Percentiles rank a stretch among this genome's conserved stretches.
Conservation (phyloP, 2,329 filamentous ascomycete species). For the Botryosphaeria dothidea region DNA sequence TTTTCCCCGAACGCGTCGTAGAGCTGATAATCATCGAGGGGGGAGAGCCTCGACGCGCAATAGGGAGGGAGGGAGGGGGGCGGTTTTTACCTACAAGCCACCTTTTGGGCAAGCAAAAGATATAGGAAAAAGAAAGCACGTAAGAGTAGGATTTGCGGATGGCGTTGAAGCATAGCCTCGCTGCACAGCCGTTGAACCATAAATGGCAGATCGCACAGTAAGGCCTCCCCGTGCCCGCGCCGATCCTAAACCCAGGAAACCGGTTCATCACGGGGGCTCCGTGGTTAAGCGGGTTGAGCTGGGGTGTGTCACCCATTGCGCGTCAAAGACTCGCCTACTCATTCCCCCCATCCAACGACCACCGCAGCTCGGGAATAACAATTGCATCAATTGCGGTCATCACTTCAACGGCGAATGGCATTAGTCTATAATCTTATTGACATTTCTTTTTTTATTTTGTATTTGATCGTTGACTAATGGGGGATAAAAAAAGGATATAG, state of each 20-base stretch:
- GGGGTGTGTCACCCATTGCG: not conserved
- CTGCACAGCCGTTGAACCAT: not conserved
- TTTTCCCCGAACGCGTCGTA: too few relatives aligned
- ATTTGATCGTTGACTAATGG: slow-evolving; percentile 4
- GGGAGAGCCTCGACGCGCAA: too few relatives aligned
- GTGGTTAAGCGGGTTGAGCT: not conserved
- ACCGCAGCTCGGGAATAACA: not conserved
- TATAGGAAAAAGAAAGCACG: not conserved
- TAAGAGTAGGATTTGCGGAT: not conserved
- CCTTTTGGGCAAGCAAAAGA: too few relatives aligned
- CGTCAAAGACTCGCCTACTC: not conserved
- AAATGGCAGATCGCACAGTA: too few relatives aligned
- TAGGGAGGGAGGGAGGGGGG: too few relatives aligned
- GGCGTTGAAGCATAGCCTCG: not conserved
- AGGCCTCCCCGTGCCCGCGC: too few relatives aligned
- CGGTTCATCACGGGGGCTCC: not conserved
- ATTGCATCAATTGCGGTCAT: not conserved
- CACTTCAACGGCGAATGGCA: not conserved
- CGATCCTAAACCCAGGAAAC: not conserved
- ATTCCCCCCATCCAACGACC: not conserved
- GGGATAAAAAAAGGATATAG: slow-evolving; percentile 6
- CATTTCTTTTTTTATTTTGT: slow-evolving; percentile 8
- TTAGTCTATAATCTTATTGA: not conserved
- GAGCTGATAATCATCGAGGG: too few relatives aligned
- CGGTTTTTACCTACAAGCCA: too few relatives aligned